Conservation (phyloP, 495 filamentous ascomycete species). For the Penicillium malachiteum region DNA sequence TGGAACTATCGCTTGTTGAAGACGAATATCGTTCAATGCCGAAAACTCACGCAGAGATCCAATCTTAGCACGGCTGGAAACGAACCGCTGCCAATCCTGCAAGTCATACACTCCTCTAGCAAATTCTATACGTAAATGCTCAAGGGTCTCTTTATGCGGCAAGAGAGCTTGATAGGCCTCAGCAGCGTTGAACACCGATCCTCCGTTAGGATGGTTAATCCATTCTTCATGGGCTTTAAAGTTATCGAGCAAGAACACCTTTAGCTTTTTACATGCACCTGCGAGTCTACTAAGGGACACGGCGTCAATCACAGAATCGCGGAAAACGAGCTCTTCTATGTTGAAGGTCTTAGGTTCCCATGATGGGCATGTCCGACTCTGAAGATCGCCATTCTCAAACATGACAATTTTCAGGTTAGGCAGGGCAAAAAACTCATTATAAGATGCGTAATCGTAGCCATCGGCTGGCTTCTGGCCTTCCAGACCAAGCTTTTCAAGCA, state of each 20-base stretch:
- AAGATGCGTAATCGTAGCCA: slow-evolving; percentile 3
- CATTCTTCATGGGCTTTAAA: neutral
- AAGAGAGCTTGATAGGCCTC: slow-evolving; percentile 19
- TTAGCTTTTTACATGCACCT: slow-evolving; percentile 21
- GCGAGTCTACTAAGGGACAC: slow-evolving; percentile 12
- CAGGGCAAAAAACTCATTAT: slow-evolving; percentile 13
- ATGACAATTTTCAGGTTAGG: slow-evolving; percentile 7
- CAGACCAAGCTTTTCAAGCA: slow-evolving; percentile 13
- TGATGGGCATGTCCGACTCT: slow-evolving; percentile 9
- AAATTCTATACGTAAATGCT: slow-evolving; percentile 18
- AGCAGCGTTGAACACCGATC: slow-evolving; percentile 15
- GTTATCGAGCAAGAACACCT: slow-evolving; percentile 12
- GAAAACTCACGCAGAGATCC: slow-evolving; percentile 23
- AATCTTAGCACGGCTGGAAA: slow-evolving; percentile 12
- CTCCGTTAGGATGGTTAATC: neutral
- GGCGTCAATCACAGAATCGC: slow-evolving; percentile 16
- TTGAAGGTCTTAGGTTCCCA: slow-evolving; percentile 15
- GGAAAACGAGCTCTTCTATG: slow-evolving; percentile 9
- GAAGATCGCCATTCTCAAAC: slow-evolving; percentile 17
- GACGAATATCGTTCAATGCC: slow-evolving; percentile 13
- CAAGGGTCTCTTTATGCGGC: slow-evolving; percentile 22
- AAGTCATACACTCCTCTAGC: neutral
- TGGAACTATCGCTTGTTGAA: slow-evolving; percentile 23
- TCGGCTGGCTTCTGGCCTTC: neutral
- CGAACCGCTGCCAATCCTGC: slow-evolving; percentile 1